A percentile compares a stretch with the other conserved stretches of the same genome.
phyloP scores from a whole-genome alignment of 2,329 filamentous ascomycete species.

The Botrytis medusae region DNA sequence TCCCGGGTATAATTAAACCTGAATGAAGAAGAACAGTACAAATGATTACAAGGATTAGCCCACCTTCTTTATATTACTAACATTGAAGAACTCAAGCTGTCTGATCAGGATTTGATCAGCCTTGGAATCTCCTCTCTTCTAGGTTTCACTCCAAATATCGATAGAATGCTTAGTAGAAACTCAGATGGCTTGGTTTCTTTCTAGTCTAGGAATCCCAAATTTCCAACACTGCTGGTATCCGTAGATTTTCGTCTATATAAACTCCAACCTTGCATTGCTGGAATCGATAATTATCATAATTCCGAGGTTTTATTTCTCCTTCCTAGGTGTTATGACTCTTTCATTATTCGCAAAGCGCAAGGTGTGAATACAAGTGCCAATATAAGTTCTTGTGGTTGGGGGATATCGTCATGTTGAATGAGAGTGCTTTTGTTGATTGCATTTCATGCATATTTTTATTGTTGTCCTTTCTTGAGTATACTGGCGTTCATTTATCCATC shows the following conservation, averaged over 20 bases:
- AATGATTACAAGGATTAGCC: accelerated
- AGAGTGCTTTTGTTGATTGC: not conserved
- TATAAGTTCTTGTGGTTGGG: accelerated
- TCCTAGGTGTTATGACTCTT: not conserved
- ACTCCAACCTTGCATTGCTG: not conserved
- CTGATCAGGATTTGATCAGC: not conserved
- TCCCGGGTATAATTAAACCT: not conserved
- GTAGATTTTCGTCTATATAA: not conserved
- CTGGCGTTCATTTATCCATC: not conserved
- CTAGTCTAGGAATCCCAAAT: not conserved
- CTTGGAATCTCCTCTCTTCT: not conserved
- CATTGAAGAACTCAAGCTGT: not conserved
- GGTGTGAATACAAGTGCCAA: not conserved
- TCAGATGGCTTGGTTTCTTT: accelerated
- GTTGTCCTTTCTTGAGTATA: not conserved
- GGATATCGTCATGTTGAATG: not conserved
- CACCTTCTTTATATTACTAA: not conserved
- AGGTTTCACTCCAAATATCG: not conserved
- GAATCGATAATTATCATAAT: not conserved
- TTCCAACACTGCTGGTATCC: not conserved
- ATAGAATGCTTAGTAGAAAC: not conserved
- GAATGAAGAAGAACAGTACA: not conserved
- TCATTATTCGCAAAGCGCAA: not conserved
- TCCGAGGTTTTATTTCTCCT: not conserved
- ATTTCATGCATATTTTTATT: not conserved